These are phyloP conservation scores for Rhododendron mucronatum DNA, from an alignment of 148 eudicot species.

Conservation along the genomic window DNA sequence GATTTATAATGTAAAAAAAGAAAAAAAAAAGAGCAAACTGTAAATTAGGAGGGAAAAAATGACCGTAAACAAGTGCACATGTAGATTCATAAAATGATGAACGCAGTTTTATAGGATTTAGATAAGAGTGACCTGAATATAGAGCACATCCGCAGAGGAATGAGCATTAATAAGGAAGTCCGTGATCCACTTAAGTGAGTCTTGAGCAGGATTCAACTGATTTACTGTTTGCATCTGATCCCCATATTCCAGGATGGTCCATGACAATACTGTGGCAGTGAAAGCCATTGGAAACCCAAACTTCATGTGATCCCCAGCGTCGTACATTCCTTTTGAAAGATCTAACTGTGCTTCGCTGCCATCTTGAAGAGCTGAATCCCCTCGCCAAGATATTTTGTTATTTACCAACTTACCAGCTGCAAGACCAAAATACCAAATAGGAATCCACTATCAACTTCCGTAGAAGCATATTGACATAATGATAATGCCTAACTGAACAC, in stretches of 20 bases:
- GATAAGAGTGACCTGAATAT: constrained; percentile 57
- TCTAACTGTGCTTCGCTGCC: constrained; percentile 67
- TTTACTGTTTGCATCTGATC: constrained; percentile 64
- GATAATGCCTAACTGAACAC: neutral
- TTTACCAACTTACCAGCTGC: constrained; percentile 86
- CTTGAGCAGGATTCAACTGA: constrained; percentile 69
- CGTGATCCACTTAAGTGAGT: constrained; percentile 82
- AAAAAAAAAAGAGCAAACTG: neutral
- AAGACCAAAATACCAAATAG: constrained; percentile 18
- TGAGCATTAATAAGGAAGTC: constrained; percentile 78
- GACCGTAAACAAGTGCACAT: neutral
- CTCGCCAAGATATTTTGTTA: constrained; percentile 80
- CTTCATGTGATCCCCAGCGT: constrained; percentile 97
- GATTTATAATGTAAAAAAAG: neutral
- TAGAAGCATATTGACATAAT: neutral
- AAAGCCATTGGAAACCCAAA: constrained; percentile 93
- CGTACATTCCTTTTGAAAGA: constrained; percentile 86
- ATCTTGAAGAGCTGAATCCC: constrained; percentile 75
- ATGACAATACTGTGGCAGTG: constrained; percentile 84
- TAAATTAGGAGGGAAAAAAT: neutral
- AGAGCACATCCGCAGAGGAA: constrained; percentile 64
- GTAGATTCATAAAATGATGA: neutral
- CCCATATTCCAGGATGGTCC: constrained; percentile 91
- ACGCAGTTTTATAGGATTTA: neutral
- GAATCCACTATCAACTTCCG: neutral